phyloP scores from a whole-genome alignment of 202 grass and related monocot species.

The Sporobolus alterniflorus region DNA sequence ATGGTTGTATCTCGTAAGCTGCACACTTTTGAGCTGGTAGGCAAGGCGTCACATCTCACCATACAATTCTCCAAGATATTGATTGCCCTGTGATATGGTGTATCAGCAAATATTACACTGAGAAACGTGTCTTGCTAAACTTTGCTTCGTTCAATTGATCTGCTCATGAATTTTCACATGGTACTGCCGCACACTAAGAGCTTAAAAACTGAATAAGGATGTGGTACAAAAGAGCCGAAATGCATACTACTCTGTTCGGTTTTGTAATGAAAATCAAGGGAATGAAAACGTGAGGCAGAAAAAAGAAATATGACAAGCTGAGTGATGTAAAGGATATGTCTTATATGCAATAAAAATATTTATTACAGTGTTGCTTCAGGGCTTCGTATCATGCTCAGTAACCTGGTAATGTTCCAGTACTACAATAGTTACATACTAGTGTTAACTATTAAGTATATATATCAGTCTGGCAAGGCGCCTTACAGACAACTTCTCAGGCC shows the following conservation, averaged over 20 bases:
- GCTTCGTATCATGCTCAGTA: not conserved
- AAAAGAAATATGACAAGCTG: not conserved
- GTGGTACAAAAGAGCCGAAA: not conserved
- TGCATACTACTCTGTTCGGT: not conserved
- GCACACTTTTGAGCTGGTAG: not conserved
- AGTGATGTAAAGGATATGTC: not conserved
- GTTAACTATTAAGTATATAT: not conserved
- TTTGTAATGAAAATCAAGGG: not conserved
- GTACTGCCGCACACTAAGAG: not conserved
- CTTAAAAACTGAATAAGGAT: not conserved
- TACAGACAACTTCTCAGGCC: not conserved
- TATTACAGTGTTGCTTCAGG: not conserved
- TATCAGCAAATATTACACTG: not conserved
- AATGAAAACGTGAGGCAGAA: not conserved
- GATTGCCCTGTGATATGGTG: conserved; percentile 3
- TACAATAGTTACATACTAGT: conserved; percentile 9
- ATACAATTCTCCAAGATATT: not conserved
- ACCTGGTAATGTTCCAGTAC: not conserved
- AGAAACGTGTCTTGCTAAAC: not conserved
- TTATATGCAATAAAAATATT: not conserved
- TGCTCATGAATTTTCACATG: not conserved
- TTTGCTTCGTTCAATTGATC: not conserved
- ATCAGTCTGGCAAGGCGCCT: not conserved
- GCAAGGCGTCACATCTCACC: not conserved
- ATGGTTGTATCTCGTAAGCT: not conserved